Conservation (phyloP, 2,329 filamentous ascomycete species). For the Talaromyces funiculosus region DNA sequence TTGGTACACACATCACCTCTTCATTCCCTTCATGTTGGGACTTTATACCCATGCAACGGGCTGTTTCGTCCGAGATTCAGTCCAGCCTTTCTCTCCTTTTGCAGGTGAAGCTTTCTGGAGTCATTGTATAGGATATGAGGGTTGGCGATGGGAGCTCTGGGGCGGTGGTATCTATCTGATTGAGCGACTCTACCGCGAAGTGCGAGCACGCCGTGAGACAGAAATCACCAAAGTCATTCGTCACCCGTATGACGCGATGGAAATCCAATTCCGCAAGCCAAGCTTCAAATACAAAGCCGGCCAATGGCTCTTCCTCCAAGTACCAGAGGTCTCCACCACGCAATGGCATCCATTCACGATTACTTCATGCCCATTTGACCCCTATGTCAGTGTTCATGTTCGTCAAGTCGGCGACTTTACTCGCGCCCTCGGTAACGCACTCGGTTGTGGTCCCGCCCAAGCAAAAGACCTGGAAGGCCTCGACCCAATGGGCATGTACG, state of each 20-base stretch:
- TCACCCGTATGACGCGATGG: slow-evolving; percentile 93
- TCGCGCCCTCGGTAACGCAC: slow-evolving; percentile 80
- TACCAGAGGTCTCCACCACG: slow-evolving; percentile 77
- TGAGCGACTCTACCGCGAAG: slow-evolving; percentile 86
- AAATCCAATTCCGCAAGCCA: slow-evolving; percentile 94
- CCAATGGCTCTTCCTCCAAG: slow-evolving; percentile 95
- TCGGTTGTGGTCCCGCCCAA: slow-evolving; percentile 86
- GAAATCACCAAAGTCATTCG: slow-evolving; percentile 90
- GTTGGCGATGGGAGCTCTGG: slow-evolving; percentile 94
- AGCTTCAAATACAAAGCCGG: slow-evolving; percentile 98
- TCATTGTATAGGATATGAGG: slow-evolving; percentile 91
- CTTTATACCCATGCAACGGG: slow-evolving; percentile 94
- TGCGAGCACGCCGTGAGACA: slow-evolving; percentile 75
- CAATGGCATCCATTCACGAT: slow-evolving; percentile 99
- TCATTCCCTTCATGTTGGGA: slow-evolving; percentile 87
- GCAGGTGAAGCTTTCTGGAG: slow-evolving; percentile 76
- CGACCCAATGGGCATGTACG: slow-evolving; percentile 95
- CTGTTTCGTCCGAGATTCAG: slow-evolving; percentile 88
- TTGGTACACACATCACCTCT: slow-evolving; percentile 99
- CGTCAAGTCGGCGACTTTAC: slow-evolving; percentile 98
- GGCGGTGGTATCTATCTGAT: slow-evolving; percentile 78
- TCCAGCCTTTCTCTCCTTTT: slow-evolving; percentile 71
- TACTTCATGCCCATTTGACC: slow-evolving; percentile 93
- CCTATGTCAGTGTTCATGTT: slow-evolving; percentile 89
- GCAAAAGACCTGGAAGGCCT: slow-evolving; percentile 84